A percentile compares a stretch with the other conserved stretches of the same genome.
Conservation (phyloP, 2,329 filamentous ascomycete species). For the Penicillium sp. region DNA sequence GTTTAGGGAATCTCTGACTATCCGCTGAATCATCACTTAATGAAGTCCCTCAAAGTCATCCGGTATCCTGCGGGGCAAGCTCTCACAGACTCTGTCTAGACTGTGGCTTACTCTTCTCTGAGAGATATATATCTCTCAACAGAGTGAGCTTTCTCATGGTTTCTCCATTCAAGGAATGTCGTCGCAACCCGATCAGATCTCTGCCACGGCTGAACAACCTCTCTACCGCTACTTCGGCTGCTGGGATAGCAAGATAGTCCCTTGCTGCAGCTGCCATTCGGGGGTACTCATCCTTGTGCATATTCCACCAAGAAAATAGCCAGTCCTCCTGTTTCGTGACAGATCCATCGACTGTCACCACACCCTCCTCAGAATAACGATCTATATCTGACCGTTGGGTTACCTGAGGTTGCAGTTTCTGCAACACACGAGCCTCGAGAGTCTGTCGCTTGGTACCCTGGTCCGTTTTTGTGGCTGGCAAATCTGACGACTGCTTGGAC, state of each 20-base stretch:
- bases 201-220: not conserved
- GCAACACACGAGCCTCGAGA: not conserved
- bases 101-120: too few relatives aligned
- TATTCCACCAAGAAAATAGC: constrained; percentile 1
- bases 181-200: not conserved
- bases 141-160: not conserved
- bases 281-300: constrained; percentile 2
- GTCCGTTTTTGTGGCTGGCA: not conserved
- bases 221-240: constrained; percentile 1
- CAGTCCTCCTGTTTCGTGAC: not conserved
- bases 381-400: not conserved
- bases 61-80: too few relatives aligned
- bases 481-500: not conserved
- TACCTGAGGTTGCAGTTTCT: not conserved
- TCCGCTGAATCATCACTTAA: too few relatives aligned
- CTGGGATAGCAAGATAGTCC: constrained; percentile 6
- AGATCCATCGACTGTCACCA: not conserved
- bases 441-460: not conserved
- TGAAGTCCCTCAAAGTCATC: too few relatives aligned
- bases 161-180: not conserved
- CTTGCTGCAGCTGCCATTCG: constrained; percentile 4
- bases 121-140: not conserved
- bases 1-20: too few relatives aligned
- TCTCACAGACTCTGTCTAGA: too few relatives aligned
- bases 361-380: not conserved